Evolutionary conservation across 1,139 yeast genomes (phyloP), one percentile per base, ranked within the genome.

Genomic region (Debaryomycetaceae sp.): DNA sequence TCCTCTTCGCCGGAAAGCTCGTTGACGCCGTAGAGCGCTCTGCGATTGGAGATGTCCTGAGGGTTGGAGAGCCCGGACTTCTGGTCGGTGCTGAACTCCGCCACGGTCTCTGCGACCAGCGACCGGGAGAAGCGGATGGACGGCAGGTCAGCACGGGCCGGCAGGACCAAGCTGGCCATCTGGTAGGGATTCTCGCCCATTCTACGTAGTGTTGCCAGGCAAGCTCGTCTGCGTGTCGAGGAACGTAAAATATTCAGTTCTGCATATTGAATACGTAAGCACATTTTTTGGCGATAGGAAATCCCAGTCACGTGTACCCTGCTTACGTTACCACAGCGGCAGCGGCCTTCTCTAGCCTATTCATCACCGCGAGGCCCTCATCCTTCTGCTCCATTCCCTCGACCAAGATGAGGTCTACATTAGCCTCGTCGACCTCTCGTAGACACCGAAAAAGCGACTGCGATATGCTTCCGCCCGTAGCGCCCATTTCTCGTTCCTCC

Each of bases 331-430:
- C 24, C n/a, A 13, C 14, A 30, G 67, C 72, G 4, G 69, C 58
- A 0, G 98, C 94, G 3, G 98, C 98, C 50, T 90, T 90, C 29
- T 69, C 63, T 24, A 90, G 61, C 39, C 98, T 59, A 49, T 90
- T 90, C 96, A 90, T 87, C 25, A 90, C 78, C 0, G 98, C 98
- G 32, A 87, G 62, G 0, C 98, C 98, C 45, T 86, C 92, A 31
- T 78, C 64, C 1, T 60, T 51, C 39, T 77, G 83, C 16, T 62
- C 69, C 4, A 83, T 68, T 0, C 90, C 90, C 45, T 83, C 85
- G 1, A 83, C 83, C 27, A 86, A 57, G 5, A 86, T 81, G 25
- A 70, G 37, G 36, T 76, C 81, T 3, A 73, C 81, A 1, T 60
- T 63, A 22, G 51, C 43, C 33, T 74, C 80, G 45, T 86, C 96